Base-by-base conservation (phyloP, 345 rosid species). In the Euphorbia lathyris region DNA sequence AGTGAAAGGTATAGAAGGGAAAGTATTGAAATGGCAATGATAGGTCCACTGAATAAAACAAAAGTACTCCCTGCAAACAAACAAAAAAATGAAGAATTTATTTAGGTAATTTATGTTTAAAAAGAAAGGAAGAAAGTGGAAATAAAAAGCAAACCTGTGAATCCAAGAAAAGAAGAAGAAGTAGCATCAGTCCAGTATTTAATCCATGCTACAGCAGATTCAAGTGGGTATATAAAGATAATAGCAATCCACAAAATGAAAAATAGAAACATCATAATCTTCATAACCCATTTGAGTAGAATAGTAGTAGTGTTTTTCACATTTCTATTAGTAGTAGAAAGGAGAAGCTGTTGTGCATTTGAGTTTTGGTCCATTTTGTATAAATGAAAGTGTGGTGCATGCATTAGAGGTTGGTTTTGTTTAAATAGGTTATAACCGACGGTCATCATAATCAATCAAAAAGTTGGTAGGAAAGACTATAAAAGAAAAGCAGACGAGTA, bases 161-260 rank as follows among this genome's bases (percentile, higher is more conserved):
- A 45, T 16, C 83, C 71, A 59, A 66, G 72, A 56, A 80, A 63
- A 23, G 80, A 69, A 47, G 55, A 52, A 25, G 50, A 36, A 8
- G 71, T 60, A 22, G 64, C 63, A 16, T 42, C 51, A 48, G 65
- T 67, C 70, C 67, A 73, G 3, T 55, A 42, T 16, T 14, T 3
- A 59, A 66, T 34, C 43, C 63, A 12, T 57, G 47, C 63, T 42
- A 42, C 32, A 20, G 71, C 72, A 19, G 66, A 40, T 3, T 29
- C 43, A 23, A 70, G 19, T 1, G 80, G 78, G 7, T 65, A 60
- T 9, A 74, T 14, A 48, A 80, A 73, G 53, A 80, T 55, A 19
- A 76, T 10, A 55, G 38, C 43, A 26, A 80, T 38, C 83, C 83
- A 80, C 30, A 42, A 23, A 40, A 77, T 29, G 58, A 80, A 67